These are phyloP conservation scores for Hordeum pubiflorum DNA, from an alignment of 202 grass and related monocot species.

Conservation along the genomic window DNA sequence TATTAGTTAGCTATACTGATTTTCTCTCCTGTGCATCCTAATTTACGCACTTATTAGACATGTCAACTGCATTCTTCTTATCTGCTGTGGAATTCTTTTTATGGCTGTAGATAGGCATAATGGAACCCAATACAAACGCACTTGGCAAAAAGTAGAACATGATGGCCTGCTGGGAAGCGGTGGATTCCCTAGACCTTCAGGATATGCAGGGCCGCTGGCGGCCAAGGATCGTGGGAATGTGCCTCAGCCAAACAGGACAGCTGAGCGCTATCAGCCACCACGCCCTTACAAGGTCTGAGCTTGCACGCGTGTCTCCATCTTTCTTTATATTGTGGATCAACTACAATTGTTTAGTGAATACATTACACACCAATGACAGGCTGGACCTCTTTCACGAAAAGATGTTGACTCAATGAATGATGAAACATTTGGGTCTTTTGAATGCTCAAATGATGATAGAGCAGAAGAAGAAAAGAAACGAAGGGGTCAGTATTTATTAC, in stretches of 20 bases:
- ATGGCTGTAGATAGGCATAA: conserved; percentile 46
- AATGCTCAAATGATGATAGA: conserved; percentile 51
- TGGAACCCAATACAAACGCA: conserved; percentile 55
- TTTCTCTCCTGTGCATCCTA: neutral
- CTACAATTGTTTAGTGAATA: conserved; percentile 11
- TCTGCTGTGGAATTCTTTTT: neutral
- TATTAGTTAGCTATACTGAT: conserved; percentile 12
- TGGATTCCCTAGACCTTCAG: conserved; percentile 61
- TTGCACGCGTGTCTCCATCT: neutral
- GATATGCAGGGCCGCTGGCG: conserved; percentile 41
- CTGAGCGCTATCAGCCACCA: conserved; percentile 91
- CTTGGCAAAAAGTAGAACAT: conserved; percentile 73
- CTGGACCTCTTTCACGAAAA: conserved; percentile 50
- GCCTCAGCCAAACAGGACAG: conserved; percentile 59
- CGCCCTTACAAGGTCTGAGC: conserved; percentile 62
- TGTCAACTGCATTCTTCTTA: neutral
- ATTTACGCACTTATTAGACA: neutral
- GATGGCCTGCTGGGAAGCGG: conserved; percentile 90
- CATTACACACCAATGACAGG: conserved; percentile 27
- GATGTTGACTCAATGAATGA: conserved; percentile 75
- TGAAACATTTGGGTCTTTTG: conserved; percentile 52
- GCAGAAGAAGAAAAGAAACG: conserved; percentile 56
- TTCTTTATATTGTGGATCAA: neutral
- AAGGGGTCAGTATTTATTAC: conserved; percentile 49
- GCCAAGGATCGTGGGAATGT: conserved; percentile 43